Conservation (phyloP, 169 alveolate species). For the Neospora caninum region DNA sequence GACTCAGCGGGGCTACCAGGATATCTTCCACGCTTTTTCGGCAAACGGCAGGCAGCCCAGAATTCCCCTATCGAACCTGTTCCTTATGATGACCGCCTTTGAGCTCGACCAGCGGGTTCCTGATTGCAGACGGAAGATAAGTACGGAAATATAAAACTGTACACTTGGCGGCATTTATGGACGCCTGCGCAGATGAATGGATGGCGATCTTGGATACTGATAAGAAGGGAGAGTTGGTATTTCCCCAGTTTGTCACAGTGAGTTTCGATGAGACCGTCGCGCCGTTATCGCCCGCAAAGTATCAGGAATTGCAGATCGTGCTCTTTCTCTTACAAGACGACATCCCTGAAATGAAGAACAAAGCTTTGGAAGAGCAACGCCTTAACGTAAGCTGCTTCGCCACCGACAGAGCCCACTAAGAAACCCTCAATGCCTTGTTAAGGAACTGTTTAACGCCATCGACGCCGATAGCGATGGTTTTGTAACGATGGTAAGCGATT, state of each 20-base stretch:
- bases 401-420: background rate
- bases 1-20: conserved; percentile 57
- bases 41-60: conserved; percentile 19
- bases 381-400: background rate
- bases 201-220: background rate
- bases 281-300: background rate
- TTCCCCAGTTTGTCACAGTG: background rate
- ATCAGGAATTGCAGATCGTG: conserved; percentile 6
- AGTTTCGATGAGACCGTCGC: background rate
- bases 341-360: conserved; percentile 29
- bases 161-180: background rate
- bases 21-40: conserved; percentile 58
- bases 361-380: conserved; percentile 14
- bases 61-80: conserved; percentile 33
- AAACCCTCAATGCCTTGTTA: background rate
- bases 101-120: conserved; percentile 53
- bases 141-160: background rate
- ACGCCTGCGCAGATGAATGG: background rate
- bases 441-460: conserved; percentile 54
- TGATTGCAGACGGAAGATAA: conserved; percentile 55
- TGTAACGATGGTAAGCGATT: conserved; percentile 50
- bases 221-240: background rate
- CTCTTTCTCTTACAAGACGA: conserved; percentile 42
- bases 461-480: conserved; percentile 64
- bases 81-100: conserved; percentile 42